Evolutionary conservation across 768 basidiomycete genomes (phyloP).

Genomic region (Aureoboletus auriporus): DNA sequence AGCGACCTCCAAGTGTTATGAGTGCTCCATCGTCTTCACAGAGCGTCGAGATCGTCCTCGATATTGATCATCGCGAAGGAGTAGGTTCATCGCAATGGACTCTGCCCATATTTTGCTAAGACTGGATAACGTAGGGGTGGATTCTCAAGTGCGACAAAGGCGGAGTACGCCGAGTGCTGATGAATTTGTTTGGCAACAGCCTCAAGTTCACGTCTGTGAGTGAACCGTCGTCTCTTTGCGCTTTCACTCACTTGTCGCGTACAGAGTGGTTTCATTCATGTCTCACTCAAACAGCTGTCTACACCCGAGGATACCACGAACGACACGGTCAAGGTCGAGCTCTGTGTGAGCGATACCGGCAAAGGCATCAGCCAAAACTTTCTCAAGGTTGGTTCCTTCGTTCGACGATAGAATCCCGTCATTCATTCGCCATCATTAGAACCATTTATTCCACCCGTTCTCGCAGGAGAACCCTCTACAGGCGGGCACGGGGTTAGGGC

Average conservation of each 20-base stretch:
- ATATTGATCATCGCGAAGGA: constrained; percentile 69
- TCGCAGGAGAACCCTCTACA: constrained; percentile 95
- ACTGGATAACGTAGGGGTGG: constrained; percentile 62
- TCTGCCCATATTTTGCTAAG: constrained; percentile 4
- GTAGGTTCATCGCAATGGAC: constrained; percentile 37
- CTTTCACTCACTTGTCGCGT: constrained; percentile 4
- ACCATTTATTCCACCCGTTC: constrained; percentile 95
- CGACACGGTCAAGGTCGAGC: constrained; percentile 69
- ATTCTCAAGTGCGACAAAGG: constrained; percentile 84
- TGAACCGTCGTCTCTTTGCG: constrained; percentile 4
- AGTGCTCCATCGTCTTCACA: constrained; percentile 31
- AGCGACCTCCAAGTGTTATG: constrained; percentile 39
- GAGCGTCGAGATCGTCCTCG: constrained; percentile 83
- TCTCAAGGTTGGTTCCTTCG: constrained; percentile 55
- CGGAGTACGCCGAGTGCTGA: constrained; percentile 84
- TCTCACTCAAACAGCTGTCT: constrained; percentile 73
- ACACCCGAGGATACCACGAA: constrained; percentile 48
- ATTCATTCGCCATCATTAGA: constrained; percentile 38
- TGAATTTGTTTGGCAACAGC: constrained; percentile 95
- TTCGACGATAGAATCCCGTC: neutral
- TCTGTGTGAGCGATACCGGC: constrained; percentile 85
- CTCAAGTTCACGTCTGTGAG: constrained; percentile 85
- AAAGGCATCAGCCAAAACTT: constrained; percentile 96
- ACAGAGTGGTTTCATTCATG: constrained; percentile 86
- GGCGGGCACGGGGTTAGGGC: constrained; percentile 88